phyloP scores from a whole-genome alignment of 495 filamentous ascomycete genomes.

The Annulohypoxylon nitens region DNA sequence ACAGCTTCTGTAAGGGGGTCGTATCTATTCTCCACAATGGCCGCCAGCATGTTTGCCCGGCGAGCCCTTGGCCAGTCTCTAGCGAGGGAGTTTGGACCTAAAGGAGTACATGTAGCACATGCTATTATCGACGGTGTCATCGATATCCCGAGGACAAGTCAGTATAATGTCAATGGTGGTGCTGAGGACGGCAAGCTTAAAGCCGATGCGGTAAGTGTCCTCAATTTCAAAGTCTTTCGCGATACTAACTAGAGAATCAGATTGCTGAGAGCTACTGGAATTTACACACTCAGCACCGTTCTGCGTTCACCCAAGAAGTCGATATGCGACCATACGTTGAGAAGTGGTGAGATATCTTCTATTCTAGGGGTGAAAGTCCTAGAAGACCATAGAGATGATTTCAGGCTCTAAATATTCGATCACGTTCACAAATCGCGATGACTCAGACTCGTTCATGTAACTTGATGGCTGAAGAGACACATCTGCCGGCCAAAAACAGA shows the following conservation, averaged over 20 bases:
- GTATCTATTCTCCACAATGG: conserved; percentile 77
- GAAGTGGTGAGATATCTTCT: conserved; percentile 66
- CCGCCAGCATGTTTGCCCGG: conserved; percentile 83
- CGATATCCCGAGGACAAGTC: conserved; percentile 80
- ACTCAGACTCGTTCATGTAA: neutral
- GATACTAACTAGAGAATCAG: conserved; percentile 56
- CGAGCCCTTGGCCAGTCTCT: conserved; percentile 83
- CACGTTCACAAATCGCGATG: neutral
- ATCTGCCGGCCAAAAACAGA: neutral
- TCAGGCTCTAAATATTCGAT: neutral
- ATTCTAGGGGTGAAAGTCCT: no score
- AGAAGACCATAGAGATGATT: neutral
- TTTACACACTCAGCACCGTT: conserved; percentile 85
- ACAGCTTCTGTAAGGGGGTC: conserved; percentile 84
- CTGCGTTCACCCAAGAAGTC: conserved; percentile 85
- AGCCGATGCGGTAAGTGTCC: conserved; percentile 78
- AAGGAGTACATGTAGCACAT: conserved; percentile 90
- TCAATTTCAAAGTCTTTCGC: neutral
- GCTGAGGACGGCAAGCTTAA: conserved; percentile 79
- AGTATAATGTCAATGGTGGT: conserved; percentile 67
- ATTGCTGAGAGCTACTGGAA: conserved; percentile 93
- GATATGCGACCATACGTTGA: conserved; percentile 85
- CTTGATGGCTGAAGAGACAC: neutral
- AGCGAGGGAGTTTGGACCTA: conserved; percentile 88
- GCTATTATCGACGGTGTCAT: conserved; percentile 90